phyloP scores from a whole-genome alignment of 2,329 filamentous ascomycete species.

The Monilinia fructicola region DNA sequence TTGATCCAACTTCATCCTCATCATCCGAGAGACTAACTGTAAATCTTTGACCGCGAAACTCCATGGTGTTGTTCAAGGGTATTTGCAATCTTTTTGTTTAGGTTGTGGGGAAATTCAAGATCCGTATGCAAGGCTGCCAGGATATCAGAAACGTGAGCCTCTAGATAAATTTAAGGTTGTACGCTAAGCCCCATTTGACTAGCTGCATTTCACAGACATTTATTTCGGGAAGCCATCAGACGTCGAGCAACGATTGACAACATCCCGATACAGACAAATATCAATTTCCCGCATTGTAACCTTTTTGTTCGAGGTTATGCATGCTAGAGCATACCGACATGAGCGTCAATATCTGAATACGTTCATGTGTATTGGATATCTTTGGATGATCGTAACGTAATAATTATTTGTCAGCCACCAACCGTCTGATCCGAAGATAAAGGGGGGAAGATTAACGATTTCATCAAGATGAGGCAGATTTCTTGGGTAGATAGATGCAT shows the following conservation, averaged over 20 bases:
- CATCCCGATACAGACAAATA: neutral
- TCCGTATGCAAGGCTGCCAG: conserved; percentile 22
- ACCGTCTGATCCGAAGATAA: no score
- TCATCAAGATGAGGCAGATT: no score
- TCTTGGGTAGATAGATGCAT: no score
- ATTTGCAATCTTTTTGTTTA: conserved; percentile 8
- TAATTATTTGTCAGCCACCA: no score
- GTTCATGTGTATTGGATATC: no score
- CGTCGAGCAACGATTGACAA: conserved; percentile 18
- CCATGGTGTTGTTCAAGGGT: conserved; percentile 43
- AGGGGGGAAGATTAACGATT: no score
- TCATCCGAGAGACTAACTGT: conserved; percentile 58
- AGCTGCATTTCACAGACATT: conserved; percentile 17
- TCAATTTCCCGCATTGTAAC: neutral
- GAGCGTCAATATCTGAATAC: no score
- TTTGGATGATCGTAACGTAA: no score
- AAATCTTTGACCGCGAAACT: conserved; percentile 60
- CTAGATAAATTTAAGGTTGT: conserved; percentile 22
- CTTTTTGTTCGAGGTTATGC: no score
- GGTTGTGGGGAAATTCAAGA: conserved; percentile 22
- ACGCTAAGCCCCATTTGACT: conserved; percentile 13
- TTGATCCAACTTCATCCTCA: conserved; percentile 42
- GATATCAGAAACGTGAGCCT: conserved; percentile 10
- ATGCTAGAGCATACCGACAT: no score
- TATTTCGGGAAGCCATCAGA: conserved; percentile 22